Conservation (phyloP, 768 basidiomycete species). For the Boletellus ananiceps region DNA sequence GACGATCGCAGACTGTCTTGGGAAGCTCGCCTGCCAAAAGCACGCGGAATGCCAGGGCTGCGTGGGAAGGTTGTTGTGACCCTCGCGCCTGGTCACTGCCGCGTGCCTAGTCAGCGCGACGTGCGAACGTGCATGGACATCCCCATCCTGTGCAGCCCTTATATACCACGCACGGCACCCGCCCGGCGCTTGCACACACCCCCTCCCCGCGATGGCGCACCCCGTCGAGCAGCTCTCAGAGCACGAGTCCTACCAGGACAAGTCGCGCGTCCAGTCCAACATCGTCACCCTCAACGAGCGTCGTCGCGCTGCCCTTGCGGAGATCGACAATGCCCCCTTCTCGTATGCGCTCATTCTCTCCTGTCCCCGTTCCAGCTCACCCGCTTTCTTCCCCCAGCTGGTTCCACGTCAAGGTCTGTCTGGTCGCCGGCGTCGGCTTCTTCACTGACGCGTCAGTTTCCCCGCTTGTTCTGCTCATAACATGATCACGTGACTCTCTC, state of each 20-base stretch:
- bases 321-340: constrained; percentile 85
- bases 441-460: constrained; percentile 73
- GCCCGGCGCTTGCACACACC: background rate
- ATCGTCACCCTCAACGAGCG: constrained; percentile 55
- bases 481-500: background rate
- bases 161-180: constrained; percentile 2
- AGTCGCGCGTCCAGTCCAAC: constrained; percentile 18
- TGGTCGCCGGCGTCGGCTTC: constrained; percentile 79
- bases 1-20: no score
- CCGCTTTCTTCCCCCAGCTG: constrained; percentile 39
- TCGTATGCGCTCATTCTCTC: constrained; percentile 44
- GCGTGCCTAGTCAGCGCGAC: constrained; percentile 1
- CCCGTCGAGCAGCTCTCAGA: constrained; percentile 24
- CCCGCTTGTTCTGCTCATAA: background rate
- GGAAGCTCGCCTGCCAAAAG: no score
- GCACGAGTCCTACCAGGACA: constrained; percentile 29
- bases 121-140: constrained; percentile 29
- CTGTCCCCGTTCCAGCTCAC: background rate
- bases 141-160: background rate
- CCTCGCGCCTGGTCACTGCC: no score
- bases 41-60: no score
- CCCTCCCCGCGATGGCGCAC: constrained; percentile 18
- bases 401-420: constrained; percentile 79
- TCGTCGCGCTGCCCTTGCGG: constrained; percentile 74
- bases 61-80: no score